Conservation (phyloP, 345 rosid species). For the Salix dunnii region DNA sequence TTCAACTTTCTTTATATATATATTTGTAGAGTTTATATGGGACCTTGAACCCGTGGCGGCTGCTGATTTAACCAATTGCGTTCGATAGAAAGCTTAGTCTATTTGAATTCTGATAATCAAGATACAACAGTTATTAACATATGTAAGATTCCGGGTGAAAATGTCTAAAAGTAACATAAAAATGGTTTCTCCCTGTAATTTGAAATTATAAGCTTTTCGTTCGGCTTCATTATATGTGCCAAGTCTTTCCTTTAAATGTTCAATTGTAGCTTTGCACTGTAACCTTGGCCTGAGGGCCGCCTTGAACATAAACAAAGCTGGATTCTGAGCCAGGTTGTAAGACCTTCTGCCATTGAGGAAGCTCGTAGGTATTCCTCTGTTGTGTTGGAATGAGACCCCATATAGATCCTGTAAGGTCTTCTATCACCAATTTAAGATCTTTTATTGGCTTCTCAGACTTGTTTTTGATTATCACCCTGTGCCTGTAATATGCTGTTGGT, state of each 20-base stretch:
- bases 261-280: conserved; percentile 56
- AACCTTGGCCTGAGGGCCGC: conserved; percentile 74
- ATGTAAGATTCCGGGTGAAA: too few species aligned
- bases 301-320: conserved; percentile 64
- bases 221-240: too few species aligned
- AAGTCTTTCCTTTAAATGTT: not conserved
- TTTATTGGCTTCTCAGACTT: conserved; percentile 43
- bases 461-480: conserved; percentile 69
- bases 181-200: too few species aligned
- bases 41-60: too few species aligned
- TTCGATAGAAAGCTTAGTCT: too few species aligned
- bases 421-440: conserved; percentile 44
- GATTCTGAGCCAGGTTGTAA: conserved; percentile 46
- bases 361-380: conserved; percentile 46
- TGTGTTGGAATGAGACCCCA: conserved; percentile 58
- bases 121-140: too few species aligned
- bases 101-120: too few species aligned
- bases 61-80: too few species aligned
- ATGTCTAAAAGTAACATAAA: too few species aligned
- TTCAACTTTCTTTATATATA: too few species aligned
- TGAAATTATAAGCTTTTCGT: too few species aligned
- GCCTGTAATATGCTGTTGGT: conserved; percentile 47
- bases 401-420: conserved; percentile 53
- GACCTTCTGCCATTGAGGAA: conserved; percentile 46
- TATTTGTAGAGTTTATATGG: too few species aligned